Evolutionary conservation across 805 yeast species (phyloP), one percentile per base, ranked within the genome.

Genomic region (Kodamaea leandrae): DNA sequence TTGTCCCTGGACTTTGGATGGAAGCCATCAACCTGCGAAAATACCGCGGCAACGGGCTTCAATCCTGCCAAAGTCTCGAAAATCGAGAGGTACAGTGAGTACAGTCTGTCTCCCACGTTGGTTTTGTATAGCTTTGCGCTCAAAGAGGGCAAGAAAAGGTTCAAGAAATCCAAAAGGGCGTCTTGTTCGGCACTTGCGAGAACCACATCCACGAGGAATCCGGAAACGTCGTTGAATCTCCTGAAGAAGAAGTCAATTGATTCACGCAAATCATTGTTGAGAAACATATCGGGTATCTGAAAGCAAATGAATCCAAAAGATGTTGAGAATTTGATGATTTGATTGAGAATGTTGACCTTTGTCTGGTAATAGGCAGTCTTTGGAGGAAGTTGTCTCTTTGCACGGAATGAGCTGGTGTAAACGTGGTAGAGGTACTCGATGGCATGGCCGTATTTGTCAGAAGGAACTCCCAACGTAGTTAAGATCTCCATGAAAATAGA

Each of bases 251-350:
- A 44, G 12, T 54, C 53, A 4, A 66, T 48, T 1, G 63, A 47
- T 7, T 39, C 42, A 10, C 60, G 57, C 14, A 73, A 46, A 35
- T 71, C 66, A 45, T 64, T 63, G 46, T 71, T 66, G 28, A 67
- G 43, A 42, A 76, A 74, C 76, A 77, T 76, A 41, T 82, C 90
- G 7, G 85, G 82, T 2, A 80, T 75, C 58, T 82, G 87, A 54
- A 85, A 81, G 16, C 82, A 61, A 16, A 85, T 80, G 20, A 82
- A 64, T 0, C 86, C 88, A 59, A 81, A 86, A 18, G 84, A 79
- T 10, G 80, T 63, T 12, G 77, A 55, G 30, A 76, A 63, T 30
- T 75, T 58, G 34, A 76, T 70, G 17, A 77, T 62, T 43, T 78
- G 79, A 41, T 72, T 67, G 37, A 80, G 60, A 5, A 78, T 43